Percentiles rank a stretch among this genome's conserved stretches.
phyloP scores from a whole-genome alignment of 768 basidiomycete species.

The Suillus bovinus region DNA sequence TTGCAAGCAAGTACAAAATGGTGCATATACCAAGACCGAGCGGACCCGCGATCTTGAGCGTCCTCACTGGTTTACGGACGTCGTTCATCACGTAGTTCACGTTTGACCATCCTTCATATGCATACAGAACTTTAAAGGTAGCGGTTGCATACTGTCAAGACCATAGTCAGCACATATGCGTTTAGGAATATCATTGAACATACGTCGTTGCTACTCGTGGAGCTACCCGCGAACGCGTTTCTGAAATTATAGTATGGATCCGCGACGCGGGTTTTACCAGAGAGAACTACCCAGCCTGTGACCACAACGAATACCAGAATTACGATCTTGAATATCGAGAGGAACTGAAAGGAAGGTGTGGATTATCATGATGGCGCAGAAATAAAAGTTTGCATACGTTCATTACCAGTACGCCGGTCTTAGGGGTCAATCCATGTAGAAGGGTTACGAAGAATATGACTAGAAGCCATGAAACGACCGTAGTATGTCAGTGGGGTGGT shows the following conservation, averaged over 20 bases:
- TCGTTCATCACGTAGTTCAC: constrained; percentile 63
- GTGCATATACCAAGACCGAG: constrained; percentile 57
- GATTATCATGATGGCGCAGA: not conserved
- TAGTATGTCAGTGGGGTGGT: not conserved
- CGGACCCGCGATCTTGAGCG: constrained; percentile 62
- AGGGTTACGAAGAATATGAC: constrained; percentile 52
- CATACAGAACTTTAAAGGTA: constrained; percentile 55
- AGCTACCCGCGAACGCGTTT: constrained; percentile 56
- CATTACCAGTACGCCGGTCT: constrained; percentile 49
- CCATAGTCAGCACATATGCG: not conserved
- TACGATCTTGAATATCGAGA: constrained; percentile 54
- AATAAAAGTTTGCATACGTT: constrained; percentile 38
- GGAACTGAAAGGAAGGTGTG: constrained; percentile 28
- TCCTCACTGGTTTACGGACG: constrained; percentile 57
- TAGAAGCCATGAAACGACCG: constrained; percentile 18
- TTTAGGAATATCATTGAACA: not conserved
- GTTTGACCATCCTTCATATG: constrained; percentile 53
- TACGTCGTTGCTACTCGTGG: constrained; percentile 50
- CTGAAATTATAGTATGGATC: constrained; percentile 60
- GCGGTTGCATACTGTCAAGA: constrained; percentile 55
- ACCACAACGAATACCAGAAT: constrained; percentile 57
- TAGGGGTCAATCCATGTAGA: constrained; percentile 53
- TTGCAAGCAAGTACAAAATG: constrained; percentile 53
- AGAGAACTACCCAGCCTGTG: constrained; percentile 61
- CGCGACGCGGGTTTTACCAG: constrained; percentile 53